phyloP scores from a whole-genome alignment of 805 yeast genomes.

The Barnettozyma sucrosica region DNA sequence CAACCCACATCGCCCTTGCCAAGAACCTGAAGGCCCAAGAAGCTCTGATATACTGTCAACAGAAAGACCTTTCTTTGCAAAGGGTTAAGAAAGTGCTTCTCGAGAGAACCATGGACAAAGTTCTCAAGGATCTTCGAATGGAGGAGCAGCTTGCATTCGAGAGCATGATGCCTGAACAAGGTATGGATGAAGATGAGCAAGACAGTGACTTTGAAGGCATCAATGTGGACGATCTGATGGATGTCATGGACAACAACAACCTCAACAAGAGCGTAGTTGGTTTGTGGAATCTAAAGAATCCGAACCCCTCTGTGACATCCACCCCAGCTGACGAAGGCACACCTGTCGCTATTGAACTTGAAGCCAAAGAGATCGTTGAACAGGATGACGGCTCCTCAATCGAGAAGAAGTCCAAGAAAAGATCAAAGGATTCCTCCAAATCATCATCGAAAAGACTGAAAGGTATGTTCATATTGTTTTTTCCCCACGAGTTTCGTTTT shows the following conservation, averaged over 20 bases:
- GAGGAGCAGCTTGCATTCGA: slow-evolving; percentile 54
- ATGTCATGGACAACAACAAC: slow-evolving; percentile 55
- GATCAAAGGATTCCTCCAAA: slow-evolving; percentile 39
- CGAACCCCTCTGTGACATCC: slow-evolving; percentile 4
- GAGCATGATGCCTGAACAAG: slow-evolving; percentile 23
- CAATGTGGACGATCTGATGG: slow-evolving; percentile 49
- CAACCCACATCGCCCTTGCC: slow-evolving; percentile 50
- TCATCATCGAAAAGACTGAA: slow-evolving; percentile 35
- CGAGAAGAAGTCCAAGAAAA: slow-evolving; percentile 41
- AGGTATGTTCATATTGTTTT: slow-evolving; percentile 27
- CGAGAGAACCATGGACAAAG: slow-evolving; percentile 58
- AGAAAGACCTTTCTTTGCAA: slow-evolving; percentile 58
- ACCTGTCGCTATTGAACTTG: slow-evolving; percentile 9
- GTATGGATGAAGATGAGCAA: slow-evolving; percentile 25
- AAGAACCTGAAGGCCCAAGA: slow-evolving; percentile 48
- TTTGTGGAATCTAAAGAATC: slow-evolving; percentile 48
- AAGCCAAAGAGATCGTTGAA: slow-evolving; percentile 11
- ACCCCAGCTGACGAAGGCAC: not conserved
- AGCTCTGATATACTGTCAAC: slow-evolving; percentile 52
- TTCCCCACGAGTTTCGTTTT: too few species aligned
- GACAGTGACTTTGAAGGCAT: slow-evolving; percentile 33
- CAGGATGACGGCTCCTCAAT: slow-evolving; percentile 15
- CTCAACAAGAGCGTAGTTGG: slow-evolving; percentile 74
- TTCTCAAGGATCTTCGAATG: slow-evolving; percentile 45
- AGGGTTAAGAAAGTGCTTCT: slow-evolving; percentile 63